Base-by-base conservation (phyloP, 768 basidiomycete species). In the Pleurotus tuber-regium region DNA sequence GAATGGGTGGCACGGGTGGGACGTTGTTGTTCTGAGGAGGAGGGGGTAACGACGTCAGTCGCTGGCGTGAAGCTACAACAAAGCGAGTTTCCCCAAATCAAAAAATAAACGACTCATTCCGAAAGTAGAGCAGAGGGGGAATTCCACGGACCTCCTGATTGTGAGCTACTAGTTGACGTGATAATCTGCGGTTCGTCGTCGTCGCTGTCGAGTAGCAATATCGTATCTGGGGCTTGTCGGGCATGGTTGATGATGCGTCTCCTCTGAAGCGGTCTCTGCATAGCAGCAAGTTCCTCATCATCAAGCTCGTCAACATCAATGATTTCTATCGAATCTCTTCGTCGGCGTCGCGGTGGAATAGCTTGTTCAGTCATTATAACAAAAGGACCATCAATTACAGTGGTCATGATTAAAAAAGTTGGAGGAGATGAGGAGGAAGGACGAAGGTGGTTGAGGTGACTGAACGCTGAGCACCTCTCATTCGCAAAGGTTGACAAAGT, bases 1-100 rank as follows among this genome's bases (percentile, higher is more conserved):
- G 79, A 19, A 80, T 50, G 10, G 69, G 61, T 2, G 86, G 87
- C 0, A 87, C 80, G 1, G 84, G 83, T 1, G 86, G 87, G 3
- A 77, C 64, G 1, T 62, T 54, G 14, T 57, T 59, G 21, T 64
- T 59, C 43, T 67, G 69, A 8, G 61, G 56, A 26, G 72, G 76
- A 6, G 80, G 80, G 11, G 84, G 80, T 23, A 80, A 80, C 1
- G 79, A 72, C 40, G 70, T 65, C 26, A 75, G 59, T 38, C 62
- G 61, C 29, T 44, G 61, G 46, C 54, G 65, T 30, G 48, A 61
- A 44, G 57, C 55, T 50, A 36, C 26, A 36, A 33, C 14, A 21
- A 14, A 24, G n/a, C n/a, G n/a, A n/a, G 30, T 51, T 29, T 25
- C 25, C 11, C 42, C 41, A 47, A 40, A 29, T 8, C 19, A 29